Conservation (phyloP, 768 basidiomycete genomes). For the Leccinellum rugosiceps region DNA sequence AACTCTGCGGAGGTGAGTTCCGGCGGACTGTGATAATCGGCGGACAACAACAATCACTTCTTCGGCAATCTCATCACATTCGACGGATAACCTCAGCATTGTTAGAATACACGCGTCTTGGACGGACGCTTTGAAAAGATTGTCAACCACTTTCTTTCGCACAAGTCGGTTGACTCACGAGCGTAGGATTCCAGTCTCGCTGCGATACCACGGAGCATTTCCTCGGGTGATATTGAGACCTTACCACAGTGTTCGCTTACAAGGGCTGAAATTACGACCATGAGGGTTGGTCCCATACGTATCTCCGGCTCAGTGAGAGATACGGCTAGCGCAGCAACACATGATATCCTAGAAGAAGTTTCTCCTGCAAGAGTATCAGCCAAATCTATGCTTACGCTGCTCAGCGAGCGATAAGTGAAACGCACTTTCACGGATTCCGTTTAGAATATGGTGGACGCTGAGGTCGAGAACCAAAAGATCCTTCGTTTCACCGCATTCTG, state of each 20-base stretch:
- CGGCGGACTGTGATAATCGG: slow-evolving; percentile 40
- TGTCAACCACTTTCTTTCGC: slow-evolving; percentile 3
- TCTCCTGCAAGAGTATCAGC: slow-evolving; percentile 34
- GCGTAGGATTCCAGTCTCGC: slow-evolving; percentile 38
- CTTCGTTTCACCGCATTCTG: slow-evolving; percentile 22
- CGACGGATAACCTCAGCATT: slow-evolving; percentile 64
- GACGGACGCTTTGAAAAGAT: slow-evolving; percentile 48
- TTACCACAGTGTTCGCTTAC: slow-evolving; percentile 58
- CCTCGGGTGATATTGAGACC: slow-evolving; percentile 47
- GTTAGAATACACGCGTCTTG: slow-evolving; percentile 71
- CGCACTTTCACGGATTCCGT: slow-evolving; percentile 49
- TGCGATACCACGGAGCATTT: slow-evolving; percentile 47
- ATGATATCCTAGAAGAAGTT: slow-evolving; percentile 40
- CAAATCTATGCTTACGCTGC: not conserved
- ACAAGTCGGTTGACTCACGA: slow-evolving; percentile 37
- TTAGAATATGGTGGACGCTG: slow-evolving; percentile 54
- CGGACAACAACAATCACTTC: slow-evolving; percentile 42
- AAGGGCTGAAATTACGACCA: slow-evolving; percentile 67
- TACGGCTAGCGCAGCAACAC: slow-evolving; percentile 44
- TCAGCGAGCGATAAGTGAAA: not conserved
- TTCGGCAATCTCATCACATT: slow-evolving; percentile 53
- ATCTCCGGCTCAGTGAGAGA: slow-evolving; percentile 38
- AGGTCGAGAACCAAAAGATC: slow-evolving; percentile 48
- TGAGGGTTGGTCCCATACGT: slow-evolving; percentile 51
- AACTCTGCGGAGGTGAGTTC: slow-evolving; percentile 60